Evolutionary conservation across 345 rosid species (phyloP).

Genomic region (Murraya koenigii): DNA sequence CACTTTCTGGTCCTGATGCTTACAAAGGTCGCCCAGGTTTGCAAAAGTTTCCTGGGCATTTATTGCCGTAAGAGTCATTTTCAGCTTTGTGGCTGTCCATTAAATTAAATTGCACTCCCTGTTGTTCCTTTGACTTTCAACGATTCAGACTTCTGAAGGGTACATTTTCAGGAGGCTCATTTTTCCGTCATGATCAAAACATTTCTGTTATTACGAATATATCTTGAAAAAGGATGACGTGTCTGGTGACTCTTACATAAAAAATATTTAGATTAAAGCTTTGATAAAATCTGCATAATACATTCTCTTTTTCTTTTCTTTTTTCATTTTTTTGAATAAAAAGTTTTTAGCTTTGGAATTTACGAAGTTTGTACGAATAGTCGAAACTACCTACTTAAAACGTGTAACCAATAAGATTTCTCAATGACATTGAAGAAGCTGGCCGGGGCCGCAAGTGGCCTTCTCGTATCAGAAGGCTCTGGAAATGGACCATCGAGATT

Average conservation of each 20-base stretch:
- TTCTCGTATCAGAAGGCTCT: conserved; percentile 24
- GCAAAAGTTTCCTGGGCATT: no score
- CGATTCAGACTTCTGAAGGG: no score
- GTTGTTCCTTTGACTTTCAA: not conserved
- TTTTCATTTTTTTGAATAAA: no score
- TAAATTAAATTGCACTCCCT: no score
- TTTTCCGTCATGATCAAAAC: not conserved
- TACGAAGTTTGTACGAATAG: no score
- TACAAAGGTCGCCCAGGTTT: no score
- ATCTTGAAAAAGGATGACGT: not conserved
- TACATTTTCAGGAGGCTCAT: not conserved
- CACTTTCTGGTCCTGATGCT: no score
- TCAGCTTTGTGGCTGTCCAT: no score
- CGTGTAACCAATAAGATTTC: not conserved
- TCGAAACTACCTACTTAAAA: not conserved
- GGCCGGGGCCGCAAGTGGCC: not conserved
- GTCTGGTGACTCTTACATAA: not conserved
- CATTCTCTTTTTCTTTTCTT: no score
- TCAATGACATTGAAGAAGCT: not conserved
- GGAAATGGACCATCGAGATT: conserved; percentile 21
- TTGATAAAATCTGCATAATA: no score
- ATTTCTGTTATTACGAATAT: not conserved
- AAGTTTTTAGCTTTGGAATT: no score
- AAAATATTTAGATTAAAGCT: not conserved
- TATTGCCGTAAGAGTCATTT: no score